Conservation (phyloP, 768 basidiomycete species). For the Artomyces pyxidatus region DNA sequence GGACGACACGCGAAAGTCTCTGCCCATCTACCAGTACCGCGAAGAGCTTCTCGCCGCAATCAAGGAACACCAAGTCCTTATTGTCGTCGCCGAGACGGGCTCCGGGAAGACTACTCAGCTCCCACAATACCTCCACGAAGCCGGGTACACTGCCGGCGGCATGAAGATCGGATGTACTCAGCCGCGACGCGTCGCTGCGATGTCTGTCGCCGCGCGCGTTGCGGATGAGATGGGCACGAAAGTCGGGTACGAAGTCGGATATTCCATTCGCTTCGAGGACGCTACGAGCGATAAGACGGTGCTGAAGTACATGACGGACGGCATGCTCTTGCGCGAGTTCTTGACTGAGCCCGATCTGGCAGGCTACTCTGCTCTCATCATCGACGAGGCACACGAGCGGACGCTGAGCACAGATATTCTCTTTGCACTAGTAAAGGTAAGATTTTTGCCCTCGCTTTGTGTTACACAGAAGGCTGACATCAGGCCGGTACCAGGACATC, state of each 20-base stretch:
- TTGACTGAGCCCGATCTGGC: constrained; percentile 95
- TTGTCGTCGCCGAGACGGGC: constrained; percentile 97
- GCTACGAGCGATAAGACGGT: constrained; percentile 99
- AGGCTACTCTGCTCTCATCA: constrained; percentile 90
- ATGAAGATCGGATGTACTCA: constrained; percentile 94
- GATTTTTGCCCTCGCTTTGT: constrained; percentile 26
- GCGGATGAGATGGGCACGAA: constrained; percentile 98
- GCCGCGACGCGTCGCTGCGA: constrained; percentile 96
- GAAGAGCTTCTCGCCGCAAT: constrained; percentile 86
- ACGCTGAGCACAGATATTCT: constrained; percentile 98
- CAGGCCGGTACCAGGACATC: constrained; percentile 61
- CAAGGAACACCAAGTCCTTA: constrained; percentile 86
- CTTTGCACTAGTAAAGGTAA: constrained; percentile 95
- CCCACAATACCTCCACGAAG: constrained; percentile 97
- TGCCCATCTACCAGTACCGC: constrained; percentile 88
- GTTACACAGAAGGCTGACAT: constrained; percentile 21
- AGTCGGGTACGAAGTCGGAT: constrained; percentile 98
- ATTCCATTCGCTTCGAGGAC: constrained; percentile 99
- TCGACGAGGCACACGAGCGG: constrained; percentile 97
- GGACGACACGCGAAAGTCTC: constrained; percentile 86
- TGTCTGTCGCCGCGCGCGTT: constrained; percentile 98
- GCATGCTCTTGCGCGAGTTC: constrained; percentile 96
- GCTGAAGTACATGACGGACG: constrained; percentile 99
- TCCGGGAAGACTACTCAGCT: constrained; percentile 99
- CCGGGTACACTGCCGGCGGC: constrained; percentile 85